phyloP scores from a whole-genome alignment of 306 rosid species.

The Corylus americana region DNA sequence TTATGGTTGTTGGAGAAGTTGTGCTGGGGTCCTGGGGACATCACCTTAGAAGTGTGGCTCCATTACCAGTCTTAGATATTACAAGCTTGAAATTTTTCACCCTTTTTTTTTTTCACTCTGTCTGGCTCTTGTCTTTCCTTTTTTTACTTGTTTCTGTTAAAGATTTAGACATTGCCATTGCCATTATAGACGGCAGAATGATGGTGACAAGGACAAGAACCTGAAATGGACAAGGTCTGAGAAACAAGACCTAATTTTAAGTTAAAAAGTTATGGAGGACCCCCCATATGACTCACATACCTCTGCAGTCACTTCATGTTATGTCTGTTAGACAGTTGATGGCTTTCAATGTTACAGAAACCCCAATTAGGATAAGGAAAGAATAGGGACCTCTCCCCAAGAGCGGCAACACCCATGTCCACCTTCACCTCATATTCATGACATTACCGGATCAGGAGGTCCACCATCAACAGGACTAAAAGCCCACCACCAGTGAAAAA shows the following conservation, averaged over 20 bases:
- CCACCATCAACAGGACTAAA: conserved; percentile 42
- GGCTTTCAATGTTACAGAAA: conserved; percentile 5
- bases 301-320: conserved; percentile 30
- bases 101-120: not conserved
- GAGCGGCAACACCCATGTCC: conserved; percentile 18
- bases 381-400: conserved; percentile 18
- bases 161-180: not conserved
- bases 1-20: too few species aligned
- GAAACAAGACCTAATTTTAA: conserved; percentile 8
- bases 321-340: conserved; percentile 12
- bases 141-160: not conserved
- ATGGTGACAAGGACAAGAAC: not conserved
- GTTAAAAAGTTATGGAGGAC: conserved; percentile 9
- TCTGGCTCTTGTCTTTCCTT: not conserved
- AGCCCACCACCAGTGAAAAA: conserved; percentile 17
- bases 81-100: not conserved
- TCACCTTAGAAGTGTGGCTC: not conserved
- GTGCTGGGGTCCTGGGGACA: not conserved
- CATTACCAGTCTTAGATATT: not conserved
- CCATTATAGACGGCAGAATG: not conserved
- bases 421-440: conserved; percentile 11
- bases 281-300: conserved; percentile 25
- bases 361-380: conserved; percentile 10
- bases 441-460: conserved; percentile 26
- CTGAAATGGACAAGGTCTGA: not conserved